Evolutionary conservation across 2,329 filamentous ascomycete species (phyloP), one percentile per base, ranked within the genome.

Genomic region (Colletotrichum brevisporum): DNA sequence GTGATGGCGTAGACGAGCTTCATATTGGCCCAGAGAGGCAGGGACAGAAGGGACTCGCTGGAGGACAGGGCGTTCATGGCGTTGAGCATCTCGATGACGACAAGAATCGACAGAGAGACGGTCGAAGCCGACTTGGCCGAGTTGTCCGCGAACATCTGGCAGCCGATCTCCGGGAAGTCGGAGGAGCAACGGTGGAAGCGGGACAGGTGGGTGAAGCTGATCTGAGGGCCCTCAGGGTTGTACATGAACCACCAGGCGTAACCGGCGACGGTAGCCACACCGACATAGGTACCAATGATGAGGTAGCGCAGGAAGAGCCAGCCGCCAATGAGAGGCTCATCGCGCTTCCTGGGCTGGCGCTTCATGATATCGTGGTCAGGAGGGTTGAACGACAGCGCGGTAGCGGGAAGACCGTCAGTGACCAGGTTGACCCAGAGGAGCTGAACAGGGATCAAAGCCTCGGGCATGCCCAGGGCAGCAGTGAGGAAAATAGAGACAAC

Each of bases 221-320:
- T 97, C 80, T 97, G 93, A 26, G 96, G 96, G 0, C 96, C 96
- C 73, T 91, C 90, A 9, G 90, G 83, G 84, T 98, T 95, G 86
- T 92, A 97, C 92, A 99, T 95, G 86, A 98, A 99, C 94, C 94
- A 99, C 96, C 96, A 99, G n/a, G 94, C 95, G 78, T 99, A 99
- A 53, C 97, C 96, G 77, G 92, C 94, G 21, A 99, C 97, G 4
- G 96, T 99, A 62, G 96, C 96, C 48, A 94, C 86, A 78, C 96
- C 96, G 67, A 99, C 96, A 73, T 99, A 99, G 9, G 90, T 94
- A 71, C 96, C 96, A 75, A 99, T 96, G 57, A 98, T 91, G 85
- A 99, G 90, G 82, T 99, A 99, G 61, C 96, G 91, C 88, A 98
- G 94, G 85, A 99, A 98, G 47, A 99, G 84, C 96, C 96, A 99